Conservation (phyloP, 768 basidiomycete genomes). For the Trametes sanguinea region DNA sequence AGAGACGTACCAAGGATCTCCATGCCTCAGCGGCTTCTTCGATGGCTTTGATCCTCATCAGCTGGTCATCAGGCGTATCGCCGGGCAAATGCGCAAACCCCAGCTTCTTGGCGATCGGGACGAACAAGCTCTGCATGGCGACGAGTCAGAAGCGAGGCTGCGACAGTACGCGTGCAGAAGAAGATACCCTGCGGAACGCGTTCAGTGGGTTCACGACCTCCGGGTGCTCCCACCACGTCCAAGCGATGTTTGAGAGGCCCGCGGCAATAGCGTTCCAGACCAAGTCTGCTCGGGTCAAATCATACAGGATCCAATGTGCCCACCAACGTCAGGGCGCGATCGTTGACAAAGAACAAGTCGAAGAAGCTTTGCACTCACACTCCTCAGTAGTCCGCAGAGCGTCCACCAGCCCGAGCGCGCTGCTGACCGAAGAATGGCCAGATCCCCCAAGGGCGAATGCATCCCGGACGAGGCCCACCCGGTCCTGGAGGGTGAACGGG, state of each 20-base stretch:
- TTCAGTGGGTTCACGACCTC: slow-evolving; percentile 54
- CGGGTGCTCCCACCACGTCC: slow-evolving; percentile 83
- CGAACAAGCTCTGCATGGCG: slow-evolving; percentile 56
- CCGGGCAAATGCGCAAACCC: slow-evolving; percentile 56
- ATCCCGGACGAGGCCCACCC: slow-evolving; percentile 87
- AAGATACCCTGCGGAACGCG: slow-evolving; percentile 57
- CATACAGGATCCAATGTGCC: slow-evolving; percentile 30
- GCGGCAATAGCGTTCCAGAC: slow-evolving; percentile 75
- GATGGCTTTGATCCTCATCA: background rate
- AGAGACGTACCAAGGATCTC: background rate
- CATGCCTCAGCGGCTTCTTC: background rate
- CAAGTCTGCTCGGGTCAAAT: slow-evolving; percentile 44
- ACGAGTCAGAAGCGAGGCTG: too few species aligned
- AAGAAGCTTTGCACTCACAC: slow-evolving; percentile 45
- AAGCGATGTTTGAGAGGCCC: slow-evolving; percentile 53
- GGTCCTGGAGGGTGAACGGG: slow-evolving; percentile 77
- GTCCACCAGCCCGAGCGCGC: slow-evolving; percentile 70
- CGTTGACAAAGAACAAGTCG: background rate
- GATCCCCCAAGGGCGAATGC: slow-evolving; percentile 77
- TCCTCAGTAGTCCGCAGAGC: slow-evolving; percentile 74
- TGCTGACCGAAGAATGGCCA: slow-evolving; percentile 75
- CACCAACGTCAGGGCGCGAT: background rate
- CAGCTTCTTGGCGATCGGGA: slow-evolving; percentile 73
- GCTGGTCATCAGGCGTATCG: background rate
- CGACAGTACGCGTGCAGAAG: background rate